These are phyloP conservation scores for Mycena vitilis DNA, from an alignment of 768 basidiomycete species.

Conservation along the genomic window DNA sequence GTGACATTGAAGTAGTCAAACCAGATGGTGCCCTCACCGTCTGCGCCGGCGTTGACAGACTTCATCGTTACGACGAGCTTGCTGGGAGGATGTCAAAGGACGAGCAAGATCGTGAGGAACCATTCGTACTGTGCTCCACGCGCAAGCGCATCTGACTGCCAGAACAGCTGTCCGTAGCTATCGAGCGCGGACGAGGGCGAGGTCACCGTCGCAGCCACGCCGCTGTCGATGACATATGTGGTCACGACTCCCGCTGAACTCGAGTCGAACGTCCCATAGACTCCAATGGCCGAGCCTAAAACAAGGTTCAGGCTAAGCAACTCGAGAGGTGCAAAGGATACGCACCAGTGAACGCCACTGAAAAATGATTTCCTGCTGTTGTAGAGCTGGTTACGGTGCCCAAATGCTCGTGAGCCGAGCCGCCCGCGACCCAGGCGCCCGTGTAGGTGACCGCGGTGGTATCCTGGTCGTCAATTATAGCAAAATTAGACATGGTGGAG, in stretches of 20 bases:
- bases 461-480: constrained; percentile 51
- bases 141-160: constrained; percentile 44
- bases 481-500: constrained; percentile 20
- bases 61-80: constrained; percentile 49
- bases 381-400: constrained; percentile 50
- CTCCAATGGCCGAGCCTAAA: constrained; percentile 48
- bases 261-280: constrained; percentile 49
- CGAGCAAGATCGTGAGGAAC: neutral
- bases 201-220: constrained; percentile 40
- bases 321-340: neutral
- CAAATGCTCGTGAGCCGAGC: constrained; percentile 41
- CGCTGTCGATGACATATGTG: constrained; percentile 49
- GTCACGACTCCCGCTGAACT: constrained; percentile 51
- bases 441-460: constrained; percentile 45
- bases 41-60: constrained; percentile 42
- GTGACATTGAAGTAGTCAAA: constrained; percentile 53
- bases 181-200: constrained; percentile 44
- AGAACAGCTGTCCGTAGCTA: constrained; percentile 49
- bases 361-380: constrained; percentile 47
- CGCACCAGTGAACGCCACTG: constrained; percentile 49
- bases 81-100: constrained; percentile 34
- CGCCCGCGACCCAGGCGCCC: constrained; percentile 50
- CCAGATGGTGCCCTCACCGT: constrained; percentile 55
- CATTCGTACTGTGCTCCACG: constrained; percentile 47
- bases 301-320: neutral